Conservation (phyloP, 1,139 yeast genomes). For the Lodderomyces oxycetoniae region DNA sequence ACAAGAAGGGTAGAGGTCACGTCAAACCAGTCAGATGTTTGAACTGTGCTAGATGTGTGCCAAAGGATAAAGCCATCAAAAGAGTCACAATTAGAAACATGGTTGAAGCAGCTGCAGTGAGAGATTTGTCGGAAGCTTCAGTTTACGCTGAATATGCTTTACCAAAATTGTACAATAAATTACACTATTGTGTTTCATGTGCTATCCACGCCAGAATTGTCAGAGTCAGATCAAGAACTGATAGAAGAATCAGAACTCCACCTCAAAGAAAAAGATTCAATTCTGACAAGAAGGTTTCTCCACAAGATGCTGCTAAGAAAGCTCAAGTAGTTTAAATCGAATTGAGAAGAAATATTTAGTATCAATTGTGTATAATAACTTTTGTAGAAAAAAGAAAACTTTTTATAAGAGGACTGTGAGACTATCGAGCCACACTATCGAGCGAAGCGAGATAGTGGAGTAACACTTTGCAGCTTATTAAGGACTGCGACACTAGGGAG, state of each 20-base stretch:
- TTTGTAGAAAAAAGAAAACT: too few species aligned
- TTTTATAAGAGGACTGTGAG: too few species aligned
- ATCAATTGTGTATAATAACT: too few species aligned
- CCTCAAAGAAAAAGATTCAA: slow-evolving; percentile 99
- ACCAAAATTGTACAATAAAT: slow-evolving; percentile 99
- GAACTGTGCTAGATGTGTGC: slow-evolving; percentile 99
- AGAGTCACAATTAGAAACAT: slow-evolving; percentile 99
- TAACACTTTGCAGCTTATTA: too few species aligned
- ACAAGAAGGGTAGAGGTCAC: slow-evolving; percentile 99
- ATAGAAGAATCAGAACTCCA: slow-evolving; percentile 98
- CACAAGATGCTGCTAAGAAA: slow-evolving; percentile 97
- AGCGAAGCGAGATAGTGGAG: too few species aligned
- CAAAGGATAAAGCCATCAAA: slow-evolving; percentile 99
- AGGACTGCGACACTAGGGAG: too few species aligned
- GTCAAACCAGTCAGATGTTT: slow-evolving; percentile 99
- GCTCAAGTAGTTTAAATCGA: slow-evolving; percentile 29
- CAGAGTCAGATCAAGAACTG: slow-evolving; percentile 98
- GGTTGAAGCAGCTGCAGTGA: slow-evolving; percentile 99
- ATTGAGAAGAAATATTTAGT: background rate
- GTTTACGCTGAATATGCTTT: slow-evolving; percentile 99
- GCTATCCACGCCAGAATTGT: slow-evolving; percentile 99
- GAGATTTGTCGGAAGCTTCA: slow-evolving; percentile 99
- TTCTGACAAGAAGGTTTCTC: slow-evolving; percentile 94
- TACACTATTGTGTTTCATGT: slow-evolving; percentile 99
- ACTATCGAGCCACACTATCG: too few species aligned